Conservation (phyloP, 805 yeast species). For the Yarrowia osloensis region DNA sequence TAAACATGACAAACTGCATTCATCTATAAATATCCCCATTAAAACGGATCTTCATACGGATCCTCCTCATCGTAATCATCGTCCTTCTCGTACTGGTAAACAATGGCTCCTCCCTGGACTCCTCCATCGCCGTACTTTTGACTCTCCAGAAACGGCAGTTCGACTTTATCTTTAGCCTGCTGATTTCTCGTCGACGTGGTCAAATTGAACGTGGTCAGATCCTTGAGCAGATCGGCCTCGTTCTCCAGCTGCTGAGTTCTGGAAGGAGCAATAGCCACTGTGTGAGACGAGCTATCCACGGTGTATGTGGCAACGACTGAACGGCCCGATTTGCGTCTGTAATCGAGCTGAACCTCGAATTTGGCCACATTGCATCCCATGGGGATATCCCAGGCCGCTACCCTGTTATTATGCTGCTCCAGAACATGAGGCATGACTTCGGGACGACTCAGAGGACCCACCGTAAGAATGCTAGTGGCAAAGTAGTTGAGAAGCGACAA, state of each 20-base stretch:
- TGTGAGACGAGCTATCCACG: conserved; percentile 52
- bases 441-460: conserved; percentile 49
- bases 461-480: conserved; percentile 71
- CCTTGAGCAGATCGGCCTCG: conserved; percentile 58
- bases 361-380: conserved; percentile 51
- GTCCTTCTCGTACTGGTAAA: conserved; percentile 92
- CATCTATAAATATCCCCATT: conserved; percentile 30
- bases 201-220: conserved; percentile 84
- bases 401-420: conserved; percentile 49
- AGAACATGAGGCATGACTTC: conserved; percentile 37
- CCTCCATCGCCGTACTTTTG: conserved; percentile 60
- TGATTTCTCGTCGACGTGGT: conserved; percentile 74
- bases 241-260: conserved; percentile 44
- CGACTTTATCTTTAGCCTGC: conserved; percentile 78
- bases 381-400: conserved; percentile 52
- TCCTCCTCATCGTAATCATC: conserved; percentile 98
- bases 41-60: conserved; percentile 95
- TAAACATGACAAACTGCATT: not conserved
- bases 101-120: conserved; percentile 87
- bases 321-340: conserved; percentile 84
- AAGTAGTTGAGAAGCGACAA: conserved; percentile 61
- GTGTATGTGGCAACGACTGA: conserved; percentile 58
- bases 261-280: conserved; percentile 39
- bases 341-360: conserved; percentile 57
- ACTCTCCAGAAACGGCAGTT: conserved; percentile 87